These are phyloP conservation scores for Lactifluus subvellereus DNA, from an alignment of 768 basidiomycete genomes.

Conservation along the genomic window DNA sequence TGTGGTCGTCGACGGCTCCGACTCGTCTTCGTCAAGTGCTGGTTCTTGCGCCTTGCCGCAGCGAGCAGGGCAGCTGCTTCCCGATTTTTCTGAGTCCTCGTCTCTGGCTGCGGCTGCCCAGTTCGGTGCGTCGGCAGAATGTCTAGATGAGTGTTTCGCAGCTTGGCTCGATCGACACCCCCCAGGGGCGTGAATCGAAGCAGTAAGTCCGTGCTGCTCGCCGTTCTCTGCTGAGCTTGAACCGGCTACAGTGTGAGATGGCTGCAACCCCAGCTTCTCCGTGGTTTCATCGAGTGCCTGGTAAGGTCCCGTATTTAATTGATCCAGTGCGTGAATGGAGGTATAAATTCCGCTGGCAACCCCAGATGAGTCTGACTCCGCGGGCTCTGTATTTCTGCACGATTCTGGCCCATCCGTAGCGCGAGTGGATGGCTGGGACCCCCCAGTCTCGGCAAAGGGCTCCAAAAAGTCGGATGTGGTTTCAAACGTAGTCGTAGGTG, in stretches of 20 bases:
- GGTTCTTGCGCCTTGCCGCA: not conserved
- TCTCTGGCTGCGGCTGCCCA: constrained; percentile 12
- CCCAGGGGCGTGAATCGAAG: constrained; percentile 7
- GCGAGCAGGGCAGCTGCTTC: not conserved
- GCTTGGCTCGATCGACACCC: not conserved
- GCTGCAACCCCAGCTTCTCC: not conserved
- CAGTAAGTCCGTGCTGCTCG: not conserved
- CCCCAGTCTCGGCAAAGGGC: not conserved
- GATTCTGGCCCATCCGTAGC: not conserved
- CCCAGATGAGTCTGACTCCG: not conserved
- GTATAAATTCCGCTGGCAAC: not conserved
- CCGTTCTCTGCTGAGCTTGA: not conserved
- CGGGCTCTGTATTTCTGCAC: not conserved
- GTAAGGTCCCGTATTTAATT: not conserved
- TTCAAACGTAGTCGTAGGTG: not conserved
- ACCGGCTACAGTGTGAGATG: not conserved
- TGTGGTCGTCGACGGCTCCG: not conserved
- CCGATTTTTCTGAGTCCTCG: not conserved
- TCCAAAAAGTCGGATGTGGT: not conserved
- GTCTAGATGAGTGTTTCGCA: not conserved
- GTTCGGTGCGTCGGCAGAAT: constrained; percentile 11
- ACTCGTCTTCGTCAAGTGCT: not conserved
- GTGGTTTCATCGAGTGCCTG: not conserved
- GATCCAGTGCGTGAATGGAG: not conserved
- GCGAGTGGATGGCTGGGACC: not conserved